Base-by-base conservation (phyloP, 2,329 filamentous ascomycete species). In the Uncinocarpus reesii region DNA sequence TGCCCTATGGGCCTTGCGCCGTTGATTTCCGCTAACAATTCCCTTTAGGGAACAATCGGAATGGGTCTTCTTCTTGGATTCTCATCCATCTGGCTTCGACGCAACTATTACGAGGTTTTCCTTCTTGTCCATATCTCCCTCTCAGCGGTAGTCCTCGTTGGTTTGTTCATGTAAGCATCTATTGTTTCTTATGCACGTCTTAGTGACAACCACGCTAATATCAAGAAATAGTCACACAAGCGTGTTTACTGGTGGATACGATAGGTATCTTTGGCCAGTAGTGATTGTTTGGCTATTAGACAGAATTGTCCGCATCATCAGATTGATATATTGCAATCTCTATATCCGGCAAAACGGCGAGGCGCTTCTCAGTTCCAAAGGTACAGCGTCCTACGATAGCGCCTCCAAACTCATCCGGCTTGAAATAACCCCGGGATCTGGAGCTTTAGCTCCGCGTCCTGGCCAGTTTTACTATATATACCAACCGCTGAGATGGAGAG, bases 401-500 rank as follows among this genome's bases (percentile, higher is more conserved):
- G 52, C 57, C 3, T 66, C 65, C 2, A 66, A 72, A 36, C 55
- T 74, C 29, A 58, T 74, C 37, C 62, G 63, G 13, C 55, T 74
- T 21, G 64, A 70, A 26, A 57, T 72, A 2, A 60, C 62, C 4
- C 62, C 62, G 6, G 59, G 53, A 10, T 59, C 64, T 4, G 56
- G 50, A 21, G 52, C 58, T 4, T 47, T 66, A 18, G 55, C 54
- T 8, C 62, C 68, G 1, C 56, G 57, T 13, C 65, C 71, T 11
- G 72, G 72, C 4, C 64, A 67, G 7, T 70, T 72, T 55, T 76
- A 73, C 51, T 74, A 69, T 55, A 57, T 76, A 6, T 73, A 74
- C 48, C 62, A 65, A 37, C 62, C 67, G 0, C 49, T 64, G 2
- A 61, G 58, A 20, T 61, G 67, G 42, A 57, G 60, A 16, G 62